These are phyloP conservation scores for Phalaenopsis hybrid DNA, from an alignment of 116 monocot genomes.

Conservation along the genomic window DNA sequence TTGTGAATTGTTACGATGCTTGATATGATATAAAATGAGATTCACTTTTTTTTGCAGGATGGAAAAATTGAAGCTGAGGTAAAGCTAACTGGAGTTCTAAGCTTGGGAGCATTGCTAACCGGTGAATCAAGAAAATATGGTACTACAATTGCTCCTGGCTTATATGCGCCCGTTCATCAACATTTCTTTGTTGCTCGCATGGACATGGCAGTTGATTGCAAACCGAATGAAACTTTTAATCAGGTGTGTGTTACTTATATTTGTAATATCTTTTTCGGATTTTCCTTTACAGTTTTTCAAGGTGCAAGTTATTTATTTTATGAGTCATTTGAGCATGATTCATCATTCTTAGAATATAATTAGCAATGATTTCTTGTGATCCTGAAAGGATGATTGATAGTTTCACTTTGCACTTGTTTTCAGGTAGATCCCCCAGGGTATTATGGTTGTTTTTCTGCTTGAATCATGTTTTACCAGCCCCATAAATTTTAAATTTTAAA, in stretches of 20 bases:
- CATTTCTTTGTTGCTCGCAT: conserved; percentile 98
- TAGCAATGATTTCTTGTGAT: too few relatives aligned
- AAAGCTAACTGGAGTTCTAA: conserved; percentile 84
- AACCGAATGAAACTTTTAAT: conserved; percentile 66
- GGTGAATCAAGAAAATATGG: conserved; percentile 90
- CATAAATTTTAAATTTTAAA: not conserved
- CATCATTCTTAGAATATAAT: not conserved
- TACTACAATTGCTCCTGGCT: conserved; percentile 81
- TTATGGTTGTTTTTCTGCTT: not conserved
- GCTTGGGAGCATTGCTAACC: conserved; percentile 70
- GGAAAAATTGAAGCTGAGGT: conserved; percentile 95
- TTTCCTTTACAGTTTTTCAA: not conserved
- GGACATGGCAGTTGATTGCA: conserved; percentile 95
- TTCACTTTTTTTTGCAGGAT: conserved; percentile 41
- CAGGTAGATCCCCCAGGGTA: not conserved
- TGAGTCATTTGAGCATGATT: not conserved
- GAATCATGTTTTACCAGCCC: not conserved
- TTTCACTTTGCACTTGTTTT: not conserved
- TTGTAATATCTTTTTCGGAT: not conserved
- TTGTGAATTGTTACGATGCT: not conserved
- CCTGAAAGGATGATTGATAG: not conserved
- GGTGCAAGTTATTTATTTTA: not conserved
- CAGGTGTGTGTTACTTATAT: conserved; percentile 40
- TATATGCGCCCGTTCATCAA: conserved; percentile 93
- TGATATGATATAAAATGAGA: not conserved